These are phyloP conservation scores for Calophaca sinica DNA, from an alignment of 306 rosid species.

Conservation along the genomic window DNA sequence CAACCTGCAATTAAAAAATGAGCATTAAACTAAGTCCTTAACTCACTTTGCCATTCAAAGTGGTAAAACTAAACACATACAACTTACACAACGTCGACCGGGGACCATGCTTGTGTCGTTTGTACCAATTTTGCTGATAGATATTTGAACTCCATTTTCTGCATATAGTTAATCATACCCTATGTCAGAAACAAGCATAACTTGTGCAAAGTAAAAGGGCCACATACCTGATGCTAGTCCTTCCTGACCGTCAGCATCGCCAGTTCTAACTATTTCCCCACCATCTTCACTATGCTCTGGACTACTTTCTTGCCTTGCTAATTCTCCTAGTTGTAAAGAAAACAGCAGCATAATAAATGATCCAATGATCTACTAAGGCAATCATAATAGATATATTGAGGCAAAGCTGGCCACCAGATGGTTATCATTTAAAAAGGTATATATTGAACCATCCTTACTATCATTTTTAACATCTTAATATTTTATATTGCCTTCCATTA, in stretches of 20 bases:
- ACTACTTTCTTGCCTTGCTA: conserved; percentile 54
- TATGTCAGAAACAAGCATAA: conserved; percentile 48
- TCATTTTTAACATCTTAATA: conserved; percentile 6
- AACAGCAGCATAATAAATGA: conserved; percentile 44
- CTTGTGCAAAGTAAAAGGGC: conserved; percentile 33
- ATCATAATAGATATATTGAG: conserved; percentile 14
- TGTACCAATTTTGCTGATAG: conserved; percentile 47
- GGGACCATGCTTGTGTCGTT: conserved; percentile 49
- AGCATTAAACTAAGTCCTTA: conserved; percentile 59
- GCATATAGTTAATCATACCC: conserved; percentile 46
- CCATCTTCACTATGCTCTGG: conserved; percentile 53
- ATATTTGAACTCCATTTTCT: conserved; percentile 57
- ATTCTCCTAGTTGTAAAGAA: conserved; percentile 45
- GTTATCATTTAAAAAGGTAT: conserved; percentile 36
- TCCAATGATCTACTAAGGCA: conserved; percentile 38
- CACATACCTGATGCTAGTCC: conserved; percentile 48
- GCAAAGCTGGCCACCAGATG: conserved; percentile 1
- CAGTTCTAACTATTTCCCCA: conserved; percentile 34
- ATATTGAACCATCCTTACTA: conserved; percentile 21
- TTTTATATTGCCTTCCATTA: conserved; percentile 34
- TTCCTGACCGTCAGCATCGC: conserved; percentile 47
- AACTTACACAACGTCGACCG: conserved; percentile 99
- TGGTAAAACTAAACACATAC: conserved; percentile 85
- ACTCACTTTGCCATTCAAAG: conserved; percentile 54
- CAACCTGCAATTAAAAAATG: conserved; percentile 63